These are phyloP conservation scores for Penicillium sp. DNA, from an alignment of 2,329 filamentous ascomycete species.

Conservation along the genomic window DNA sequence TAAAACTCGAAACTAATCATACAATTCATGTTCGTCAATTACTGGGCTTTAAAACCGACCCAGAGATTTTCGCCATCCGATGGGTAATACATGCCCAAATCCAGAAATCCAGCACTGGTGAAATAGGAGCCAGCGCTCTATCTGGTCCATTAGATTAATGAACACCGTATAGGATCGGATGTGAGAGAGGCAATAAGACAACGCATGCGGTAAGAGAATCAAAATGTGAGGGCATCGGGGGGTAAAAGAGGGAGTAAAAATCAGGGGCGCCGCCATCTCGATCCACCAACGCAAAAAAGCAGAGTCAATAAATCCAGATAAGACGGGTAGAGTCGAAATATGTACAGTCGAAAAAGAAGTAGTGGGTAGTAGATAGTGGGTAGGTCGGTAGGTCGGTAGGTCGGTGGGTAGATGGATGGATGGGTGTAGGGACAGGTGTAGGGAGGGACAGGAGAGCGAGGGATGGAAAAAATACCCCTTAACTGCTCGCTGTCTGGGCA, in stretches of 20 bases:
- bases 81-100: slow-evolving; percentile 29
- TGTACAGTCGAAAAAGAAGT: slow-evolving; percentile 36
- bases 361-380: not conserved
- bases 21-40: slow-evolving; percentile 37
- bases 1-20: slow-evolving; percentile 30
- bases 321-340: slow-evolving; percentile 27
- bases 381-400: too few relatives aligned
- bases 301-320: slow-evolving; percentile 26
- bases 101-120: slow-evolving; percentile 22
- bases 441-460: not conserved
- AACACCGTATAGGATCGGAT: slow-evolving; percentile 16
- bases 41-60: slow-evolving; percentile 25
- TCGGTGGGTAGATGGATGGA: slow-evolving; percentile 1
- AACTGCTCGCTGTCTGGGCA: slow-evolving; percentile 46
- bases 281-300: slow-evolving; percentile 15
- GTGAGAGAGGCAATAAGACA: slow-evolving; percentile 13
- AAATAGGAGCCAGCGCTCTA: slow-evolving; percentile 25
- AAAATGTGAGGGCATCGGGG: slow-evolving; percentile 5
- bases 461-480: slow-evolving; percentile 7
- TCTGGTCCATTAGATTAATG: slow-evolving; percentile 26
- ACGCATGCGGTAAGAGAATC: slow-evolving; percentile 16
- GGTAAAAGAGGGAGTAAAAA: slow-evolving; percentile 9
- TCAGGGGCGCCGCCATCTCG: slow-evolving; percentile 19
- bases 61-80: slow-evolving; percentile 24
- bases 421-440: not conserved